These are phyloP conservation scores for Dioszegia crocea DNA, from an alignment of 768 basidiomycete species.

Conservation along the genomic window DNA sequence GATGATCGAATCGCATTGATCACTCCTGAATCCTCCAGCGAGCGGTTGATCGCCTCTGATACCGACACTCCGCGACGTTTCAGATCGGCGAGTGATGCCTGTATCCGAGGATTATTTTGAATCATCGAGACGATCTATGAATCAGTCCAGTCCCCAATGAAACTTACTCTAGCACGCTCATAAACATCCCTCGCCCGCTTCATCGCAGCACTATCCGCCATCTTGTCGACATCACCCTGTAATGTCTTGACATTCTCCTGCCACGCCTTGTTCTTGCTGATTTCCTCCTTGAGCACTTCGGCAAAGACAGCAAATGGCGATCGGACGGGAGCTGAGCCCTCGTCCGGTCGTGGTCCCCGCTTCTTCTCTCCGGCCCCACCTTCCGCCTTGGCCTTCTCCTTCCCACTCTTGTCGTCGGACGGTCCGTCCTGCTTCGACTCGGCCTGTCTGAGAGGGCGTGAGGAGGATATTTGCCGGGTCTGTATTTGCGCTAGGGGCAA, in stretches of 20 bases:
- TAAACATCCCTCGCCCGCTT: conserved; percentile 85
- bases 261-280: conserved; percentile 86
- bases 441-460: conserved; percentile 11
- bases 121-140: conserved; percentile 81
- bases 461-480: conserved; percentile 17
- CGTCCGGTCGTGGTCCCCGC: conserved; percentile 18
- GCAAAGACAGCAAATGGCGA: conserved; percentile 97
- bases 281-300: conserved; percentile 84
- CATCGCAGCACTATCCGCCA: conserved; percentile 96
- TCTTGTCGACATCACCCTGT: conserved; percentile 93
- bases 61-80: conserved; percentile 64
- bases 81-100: conserved; percentile 89
- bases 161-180: conserved; percentile 82
- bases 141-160: conserved; percentile 9
- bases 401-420: not conserved
- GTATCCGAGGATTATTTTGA: conserved; percentile 86
- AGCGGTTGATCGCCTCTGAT: conserved; percentile 88
- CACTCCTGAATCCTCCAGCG: conserved; percentile 89
- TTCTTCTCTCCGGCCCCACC: conserved; percentile 11
- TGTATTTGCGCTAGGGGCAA: not conserved
- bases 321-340: conserved; percentile 48
- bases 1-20: conserved; percentile 84
- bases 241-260: conserved; percentile 97
- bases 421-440: not conserved
- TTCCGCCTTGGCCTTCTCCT: conserved; percentile 4